Evolutionary conservation across 225 moss, liverwort and hornwort species (phyloP).

Genomic region (Antitrichia curtipendula): DNA sequence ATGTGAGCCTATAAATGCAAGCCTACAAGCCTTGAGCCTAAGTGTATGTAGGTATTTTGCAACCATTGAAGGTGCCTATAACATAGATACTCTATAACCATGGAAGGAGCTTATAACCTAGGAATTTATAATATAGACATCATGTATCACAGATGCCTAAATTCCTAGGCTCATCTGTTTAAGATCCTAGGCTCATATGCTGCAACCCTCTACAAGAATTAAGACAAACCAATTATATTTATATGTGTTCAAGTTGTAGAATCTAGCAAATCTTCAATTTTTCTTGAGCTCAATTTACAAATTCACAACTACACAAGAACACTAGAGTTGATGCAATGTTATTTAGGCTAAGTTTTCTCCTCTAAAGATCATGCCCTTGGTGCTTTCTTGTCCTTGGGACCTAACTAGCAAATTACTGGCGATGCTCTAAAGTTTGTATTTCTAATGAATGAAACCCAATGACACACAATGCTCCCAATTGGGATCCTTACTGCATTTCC

Average conservation of each 20-base stretch:
- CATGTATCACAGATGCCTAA: too few relatives aligned
- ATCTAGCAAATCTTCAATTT: not conserved
- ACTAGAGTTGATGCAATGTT: not conserved
- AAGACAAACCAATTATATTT: not conserved
- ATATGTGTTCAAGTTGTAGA: not conserved
- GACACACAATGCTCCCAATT: not conserved
- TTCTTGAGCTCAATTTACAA: accelerated
- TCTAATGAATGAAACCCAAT: not conserved
- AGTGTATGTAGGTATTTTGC: too few relatives aligned
- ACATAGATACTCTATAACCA: too few relatives aligned
- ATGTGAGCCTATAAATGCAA: too few relatives aligned
- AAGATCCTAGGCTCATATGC: too few relatives aligned
- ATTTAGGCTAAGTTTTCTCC: not conserved
- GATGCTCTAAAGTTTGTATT: not conserved
- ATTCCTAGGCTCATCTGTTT: too few relatives aligned
- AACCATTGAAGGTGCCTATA: too few relatives aligned
- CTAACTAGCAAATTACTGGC: not conserved
- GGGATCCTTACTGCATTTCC: not conserved
- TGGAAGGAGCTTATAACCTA: too few relatives aligned
- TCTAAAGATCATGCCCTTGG: accelerated
- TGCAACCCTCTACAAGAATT: too few relatives aligned
- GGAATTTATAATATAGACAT: too few relatives aligned
- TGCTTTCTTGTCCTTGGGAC: accelerated
- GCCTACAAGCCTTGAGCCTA: too few relatives aligned
- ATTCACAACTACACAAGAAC: accelerated